Base-by-base conservation (phyloP, 2,329 filamentous ascomycete species). In the Huntiella moniliformis region DNA sequence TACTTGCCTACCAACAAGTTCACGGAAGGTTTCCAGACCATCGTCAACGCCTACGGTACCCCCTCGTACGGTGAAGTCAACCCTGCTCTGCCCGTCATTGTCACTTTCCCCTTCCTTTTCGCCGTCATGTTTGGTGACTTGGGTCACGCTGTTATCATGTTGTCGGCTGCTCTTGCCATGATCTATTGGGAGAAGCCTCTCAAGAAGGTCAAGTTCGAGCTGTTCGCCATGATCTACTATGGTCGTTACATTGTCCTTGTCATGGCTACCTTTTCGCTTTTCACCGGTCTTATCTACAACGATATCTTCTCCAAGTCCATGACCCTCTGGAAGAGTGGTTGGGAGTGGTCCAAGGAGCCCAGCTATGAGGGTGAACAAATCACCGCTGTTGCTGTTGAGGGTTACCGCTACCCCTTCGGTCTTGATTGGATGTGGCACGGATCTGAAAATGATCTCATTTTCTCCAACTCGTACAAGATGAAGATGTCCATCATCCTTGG, bases 41-140 rank as follows among this genome's bases (percentile, higher is more conserved):
- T 98, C 60, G 92, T 98, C 61, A 88, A 98, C 56, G 91, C 92
- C 22, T 98, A 98, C 58, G 92, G 91, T 58, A 95, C 91, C 37
- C 83, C 91, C 50, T 96, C 93, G 53, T 98, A 98, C 64, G 82
- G 82, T 54, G 91, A 98, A 65, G 82, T 95, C 61, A 98, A 98
- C 64, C 91, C 91, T 48, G 88, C 86, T 51, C 72, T 98, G 16
- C 88, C 88, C 34, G 91, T 93, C 44, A 86, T 96, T 54, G 79
- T 98, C 52, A 98, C 91, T 4, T 98, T 98, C 64, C 91, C 92
- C n/a, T 98, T 98, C 70, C 70, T 98, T 51, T 98, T 98, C 60
- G 91, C 91, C 42, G 91, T 98, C 74, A 98, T 98, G 91, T 98
- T 98, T 59, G 92, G 91, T 68, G 91, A 98, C 63, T 79, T 94